Conservation (phyloP, 768 basidiomycete species). For the Amanita phalloides region DNA sequence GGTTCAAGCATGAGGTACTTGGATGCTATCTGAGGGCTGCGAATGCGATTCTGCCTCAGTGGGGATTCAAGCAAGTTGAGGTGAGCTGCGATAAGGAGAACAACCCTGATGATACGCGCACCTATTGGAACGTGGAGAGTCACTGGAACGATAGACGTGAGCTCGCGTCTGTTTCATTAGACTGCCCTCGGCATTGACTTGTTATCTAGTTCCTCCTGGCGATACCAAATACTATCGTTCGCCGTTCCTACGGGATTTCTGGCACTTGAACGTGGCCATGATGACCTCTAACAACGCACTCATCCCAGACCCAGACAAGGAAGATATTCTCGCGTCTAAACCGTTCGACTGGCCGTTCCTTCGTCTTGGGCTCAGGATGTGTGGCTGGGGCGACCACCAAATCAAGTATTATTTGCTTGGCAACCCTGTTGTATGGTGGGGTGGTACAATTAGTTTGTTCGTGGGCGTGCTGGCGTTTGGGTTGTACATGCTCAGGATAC, state of each 20-base stretch:
- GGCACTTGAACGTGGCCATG: conserved; percentile 99
- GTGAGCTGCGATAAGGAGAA: conserved; percentile 90
- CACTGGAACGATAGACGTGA: conserved; percentile 92
- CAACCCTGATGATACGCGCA: conserved; percentile 68
- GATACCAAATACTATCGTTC: conserved; percentile 79
- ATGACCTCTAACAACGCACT: conserved; percentile 99
- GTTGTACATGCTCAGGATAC: conserved; percentile 70
- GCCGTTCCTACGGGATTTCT: conserved; percentile 93
- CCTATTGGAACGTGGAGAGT: conserved; percentile 97
- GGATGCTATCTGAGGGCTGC: conserved; percentile 89
- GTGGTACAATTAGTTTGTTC: conserved; percentile 54
- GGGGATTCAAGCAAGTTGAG: conserved; percentile 99
- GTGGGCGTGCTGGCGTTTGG: conserved; percentile 39
- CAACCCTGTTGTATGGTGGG: conserved; percentile 93
- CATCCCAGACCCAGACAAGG: conserved; percentile 95
- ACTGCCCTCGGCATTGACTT: background rate
- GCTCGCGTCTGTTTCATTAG: conserved; percentile 21
- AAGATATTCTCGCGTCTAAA: conserved; percentile 90
- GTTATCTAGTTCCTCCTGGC: conserved; percentile 64
- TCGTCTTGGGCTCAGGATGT: conserved; percentile 88
- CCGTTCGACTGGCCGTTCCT: conserved; percentile 94
- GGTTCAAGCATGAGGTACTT: conserved; percentile 66
- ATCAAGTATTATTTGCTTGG: conserved; percentile 91
- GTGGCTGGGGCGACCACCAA: conserved; percentile 85
- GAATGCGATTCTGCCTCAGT: conserved; percentile 85